Conservation (phyloP, 257 asterid species). For the Nicotiana otophora region DNA sequence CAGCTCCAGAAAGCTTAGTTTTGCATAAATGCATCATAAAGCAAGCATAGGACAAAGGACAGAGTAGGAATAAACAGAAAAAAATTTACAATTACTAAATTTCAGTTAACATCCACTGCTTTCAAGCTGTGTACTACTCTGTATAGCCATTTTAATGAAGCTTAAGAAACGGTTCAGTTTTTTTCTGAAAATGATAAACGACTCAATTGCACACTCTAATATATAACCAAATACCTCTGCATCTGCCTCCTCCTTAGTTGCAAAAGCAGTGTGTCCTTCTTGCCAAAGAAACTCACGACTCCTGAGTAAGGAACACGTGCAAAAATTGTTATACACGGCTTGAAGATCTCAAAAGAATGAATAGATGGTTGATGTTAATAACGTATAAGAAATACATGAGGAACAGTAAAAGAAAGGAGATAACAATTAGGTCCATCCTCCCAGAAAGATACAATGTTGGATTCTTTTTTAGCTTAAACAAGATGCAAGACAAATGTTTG, state of each 20-base stretch:
- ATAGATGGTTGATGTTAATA: neutral
- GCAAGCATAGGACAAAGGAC: neutral
- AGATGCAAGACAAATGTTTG: neutral
- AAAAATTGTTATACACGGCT: neutral
- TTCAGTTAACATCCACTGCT: neutral
- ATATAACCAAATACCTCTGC: constrained; percentile 51
- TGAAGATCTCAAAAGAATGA: neutral
- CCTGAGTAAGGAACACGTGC: constrained; percentile 34
- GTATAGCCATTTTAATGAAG: neutral
- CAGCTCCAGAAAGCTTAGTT: neutral
- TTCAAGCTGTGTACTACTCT: neutral
- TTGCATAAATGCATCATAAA: neutral
- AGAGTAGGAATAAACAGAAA: neutral
- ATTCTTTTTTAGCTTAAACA: neutral
- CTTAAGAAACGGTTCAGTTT: neutral
- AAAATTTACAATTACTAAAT: neutral
- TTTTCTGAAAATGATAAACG: neutral
- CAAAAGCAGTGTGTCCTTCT: constrained; percentile 99
- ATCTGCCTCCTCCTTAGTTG: constrained; percentile 92
- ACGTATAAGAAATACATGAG: neutral
- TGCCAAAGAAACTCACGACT: constrained; percentile 99
- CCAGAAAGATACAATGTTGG: neutral
- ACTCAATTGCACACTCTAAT: constrained; percentile 5
- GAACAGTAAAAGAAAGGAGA: neutral
- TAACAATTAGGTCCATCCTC: neutral